Evolutionary conservation across 2,329 filamentous ascomycete genomes (phyloP).

Genomic region (Venturia carpophila): DNA sequence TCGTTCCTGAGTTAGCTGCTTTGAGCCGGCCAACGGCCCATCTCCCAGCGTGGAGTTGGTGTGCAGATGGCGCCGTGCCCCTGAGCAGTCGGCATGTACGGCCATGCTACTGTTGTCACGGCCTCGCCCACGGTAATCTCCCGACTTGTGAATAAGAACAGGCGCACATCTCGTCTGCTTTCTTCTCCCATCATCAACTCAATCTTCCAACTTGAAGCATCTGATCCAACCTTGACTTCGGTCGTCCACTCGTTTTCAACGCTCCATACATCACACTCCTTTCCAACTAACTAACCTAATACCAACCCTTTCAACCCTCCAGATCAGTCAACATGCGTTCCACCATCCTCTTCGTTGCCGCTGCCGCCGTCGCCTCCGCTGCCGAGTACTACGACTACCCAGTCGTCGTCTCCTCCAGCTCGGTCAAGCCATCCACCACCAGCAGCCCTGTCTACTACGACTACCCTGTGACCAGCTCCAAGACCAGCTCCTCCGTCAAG

Average conservation of each 20-base stretch:
- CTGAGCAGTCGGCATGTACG: not conserved
- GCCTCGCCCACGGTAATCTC: slow-evolving; percentile 27
- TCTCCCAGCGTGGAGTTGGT: slow-evolving; percentile 14
- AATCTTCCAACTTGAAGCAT: slow-evolving; percentile 29
- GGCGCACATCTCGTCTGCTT: slow-evolving; percentile 19
- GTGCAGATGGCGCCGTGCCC: slow-evolving; percentile 8
- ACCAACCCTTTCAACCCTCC: slow-evolving; percentile 21
- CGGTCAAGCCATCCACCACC: slow-evolving; percentile 7
- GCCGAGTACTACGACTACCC: slow-evolving; percentile 26
- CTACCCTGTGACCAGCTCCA: slow-evolving; percentile 12
- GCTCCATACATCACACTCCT: slow-evolving; percentile 31
- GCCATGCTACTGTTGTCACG: not conserved
- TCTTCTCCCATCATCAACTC: slow-evolving; percentile 27
- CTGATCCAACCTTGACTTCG: slow-evolving; percentile 29
- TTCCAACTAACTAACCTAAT: slow-evolving; percentile 24
- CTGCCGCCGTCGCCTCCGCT: slow-evolving; percentile 25
- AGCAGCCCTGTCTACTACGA: slow-evolving; percentile 2
- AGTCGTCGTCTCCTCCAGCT: not conserved
- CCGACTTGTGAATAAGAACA: slow-evolving; percentile 30
- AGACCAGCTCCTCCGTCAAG: not conserved
- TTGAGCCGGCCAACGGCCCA: not conserved
- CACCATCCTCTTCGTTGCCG: slow-evolving; percentile 28
- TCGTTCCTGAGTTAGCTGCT: slow-evolving; percentile 15
- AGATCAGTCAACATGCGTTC: slow-evolving; percentile 34
- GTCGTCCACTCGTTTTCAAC: slow-evolving; percentile 36